A percentile compares a stretch with the other conserved stretches of the same genome.
These are phyloP conservation scores for Xylariaceae sp. DNA, from an alignment of 2,329 filamentous ascomycete species.

Conservation along the genomic window DNA sequence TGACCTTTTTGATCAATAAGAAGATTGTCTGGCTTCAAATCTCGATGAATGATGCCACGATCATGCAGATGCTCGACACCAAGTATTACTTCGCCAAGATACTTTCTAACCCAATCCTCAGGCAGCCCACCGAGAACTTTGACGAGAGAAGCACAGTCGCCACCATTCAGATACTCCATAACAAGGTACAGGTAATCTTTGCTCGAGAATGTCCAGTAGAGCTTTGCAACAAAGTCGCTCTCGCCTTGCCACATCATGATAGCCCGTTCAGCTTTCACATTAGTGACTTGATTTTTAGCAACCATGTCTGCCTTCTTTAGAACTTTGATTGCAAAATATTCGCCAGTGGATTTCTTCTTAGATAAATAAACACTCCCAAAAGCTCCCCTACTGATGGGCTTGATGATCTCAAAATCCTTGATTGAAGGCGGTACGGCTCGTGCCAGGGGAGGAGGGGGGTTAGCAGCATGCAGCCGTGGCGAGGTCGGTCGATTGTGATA, in stretches of 20 bases:
- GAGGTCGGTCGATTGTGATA: conserved; percentile 72
- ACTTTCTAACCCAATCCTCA: conserved; percentile 98
- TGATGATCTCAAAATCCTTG: conserved; percentile 99
- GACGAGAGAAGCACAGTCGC: conserved; percentile 94
- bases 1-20: conserved; percentile 97
- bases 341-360: conserved; percentile 97
- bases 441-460: conserved; percentile 80
- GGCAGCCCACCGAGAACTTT: conserved; percentile 90
- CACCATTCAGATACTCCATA: conserved; percentile 98
- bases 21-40: conserved; percentile 95
- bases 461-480: conserved; percentile 77
- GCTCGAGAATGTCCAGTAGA: conserved; percentile 99
- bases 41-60: conserved; percentile 93
- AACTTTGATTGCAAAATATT: conserved; percentile 99
- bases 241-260: conserved; percentile 99
- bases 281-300: conserved; percentile 98
- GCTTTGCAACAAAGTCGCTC: conserved; percentile 97
- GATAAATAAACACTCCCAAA: conserved; percentile 98
- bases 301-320: conserved; percentile 99
- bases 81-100: conserved; percentile 93
- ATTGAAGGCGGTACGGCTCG: conserved; percentile 93
- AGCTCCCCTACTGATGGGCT: conserved; percentile 97
- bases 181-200: conserved; percentile 98
- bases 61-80: conserved; percentile 95
- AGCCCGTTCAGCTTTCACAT: conserved; percentile 96